Evolutionary conservation across 345 rosid species (phyloP), one percentile per base, ranked within the genome.

Genomic region (Capsella bursapastoris): DNA sequence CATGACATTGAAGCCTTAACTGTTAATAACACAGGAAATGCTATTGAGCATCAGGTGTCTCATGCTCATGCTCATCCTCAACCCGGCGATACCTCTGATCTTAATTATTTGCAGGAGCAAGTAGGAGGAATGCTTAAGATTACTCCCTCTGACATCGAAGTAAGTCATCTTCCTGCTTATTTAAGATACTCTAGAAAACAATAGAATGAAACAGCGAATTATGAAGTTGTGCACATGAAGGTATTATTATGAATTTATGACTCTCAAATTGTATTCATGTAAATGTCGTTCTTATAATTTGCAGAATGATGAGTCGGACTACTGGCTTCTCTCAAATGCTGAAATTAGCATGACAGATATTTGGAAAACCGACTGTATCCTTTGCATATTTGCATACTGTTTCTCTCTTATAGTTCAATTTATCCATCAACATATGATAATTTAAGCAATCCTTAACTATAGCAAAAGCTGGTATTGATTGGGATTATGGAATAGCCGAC

Each of bases 361-460:
- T 72, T 95, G 99, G 99, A 91, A 86, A 82, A 78, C 90, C 16
- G 97, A 89, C 71, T 55, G 99, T 95, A 92, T 95, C 97, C 97
- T 92, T 66, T 34, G 13, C 2, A 70, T 27, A 70, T 35, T 44
- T 55, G 51, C 68, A 45, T 13, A 13, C 29, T 57, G 25, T 35
- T 31, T 71, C 28, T 64, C 44, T 61, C 57, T 37, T 16, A 15
- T 55, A 56, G 35, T 25, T 49, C n/a, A 14, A 43, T 34, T 51
- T 48, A 49, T 43, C 3, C 38, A 44, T 50, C 2, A 61, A 28
- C 72, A 57, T 60, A 56, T 13, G 8, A 47, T 37, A 47, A 37
- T 37, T 37, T 43, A 9, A 40, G 51, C 48, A 64, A 76, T 84
- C 86, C 86, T 87, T 87, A 38, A 94, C 87, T 81, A 56, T 6